Evolutionary conservation across 768 basidiomycete species (phyloP).

Genomic region (Tephrocybe sp.): DNA sequence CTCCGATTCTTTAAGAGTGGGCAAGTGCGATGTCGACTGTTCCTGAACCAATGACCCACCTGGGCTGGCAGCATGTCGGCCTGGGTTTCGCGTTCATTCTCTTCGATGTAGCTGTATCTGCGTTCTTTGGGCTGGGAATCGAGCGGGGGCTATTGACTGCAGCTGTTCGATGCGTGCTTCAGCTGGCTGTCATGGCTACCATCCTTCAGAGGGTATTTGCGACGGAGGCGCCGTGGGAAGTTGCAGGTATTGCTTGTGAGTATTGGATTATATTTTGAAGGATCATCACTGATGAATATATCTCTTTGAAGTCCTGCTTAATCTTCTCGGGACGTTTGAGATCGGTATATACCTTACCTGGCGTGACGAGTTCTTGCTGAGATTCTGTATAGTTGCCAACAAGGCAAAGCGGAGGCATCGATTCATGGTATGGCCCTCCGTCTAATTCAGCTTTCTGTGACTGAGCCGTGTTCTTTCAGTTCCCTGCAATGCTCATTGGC

Average conservation of each 20-base stretch:
- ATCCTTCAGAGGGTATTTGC: conserved; percentile 74
- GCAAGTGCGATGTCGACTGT: conserved; percentile 1
- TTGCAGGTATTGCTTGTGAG: conserved; percentile 71
- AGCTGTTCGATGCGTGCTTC: conserved; percentile 71
- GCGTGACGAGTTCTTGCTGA: neutral
- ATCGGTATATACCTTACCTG: conserved; percentile 47
- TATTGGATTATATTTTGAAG: conserved; percentile 12
- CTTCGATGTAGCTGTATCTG: conserved; percentile 67
- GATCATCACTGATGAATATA: neutral
- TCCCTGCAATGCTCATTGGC: conserved; percentile 59
- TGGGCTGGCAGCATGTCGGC: conserved; percentile 74
- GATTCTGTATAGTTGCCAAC: conserved; percentile 58
- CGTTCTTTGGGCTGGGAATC: conserved; percentile 62
- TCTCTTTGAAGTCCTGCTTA: conserved; percentile 52
- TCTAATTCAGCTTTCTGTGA: neutral
- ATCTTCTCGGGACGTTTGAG: conserved; percentile 75
- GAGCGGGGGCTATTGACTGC: conserved; percentile 66
- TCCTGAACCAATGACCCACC: conserved; percentile 18
- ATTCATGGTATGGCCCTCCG: conserved; percentile 56
- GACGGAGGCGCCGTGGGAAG: conserved; percentile 70
- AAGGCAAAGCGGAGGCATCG: conserved; percentile 71
- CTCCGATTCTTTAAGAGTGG: neutral
- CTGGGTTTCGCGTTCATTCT: conserved; percentile 75
- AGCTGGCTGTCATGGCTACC: conserved; percentile 72
- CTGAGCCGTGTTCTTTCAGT: conserved; percentile 36